phyloP scores from a whole-genome alignment of 106 monocot species.

The Narthecium ossifragum region DNA sequence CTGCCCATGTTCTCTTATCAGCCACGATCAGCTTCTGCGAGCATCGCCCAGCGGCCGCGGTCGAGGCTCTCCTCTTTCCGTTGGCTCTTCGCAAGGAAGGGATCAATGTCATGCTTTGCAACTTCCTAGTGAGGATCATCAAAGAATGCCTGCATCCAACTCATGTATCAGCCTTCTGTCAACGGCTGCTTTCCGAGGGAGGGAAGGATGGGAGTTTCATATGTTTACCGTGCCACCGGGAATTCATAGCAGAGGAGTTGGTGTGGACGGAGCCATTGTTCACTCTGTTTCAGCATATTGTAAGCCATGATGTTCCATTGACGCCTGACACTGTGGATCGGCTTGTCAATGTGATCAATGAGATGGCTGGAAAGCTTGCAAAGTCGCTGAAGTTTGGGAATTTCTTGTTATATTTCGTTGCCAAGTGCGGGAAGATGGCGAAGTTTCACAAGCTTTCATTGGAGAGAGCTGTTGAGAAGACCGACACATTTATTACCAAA shows the following conservation, averaged over 20 bases:
- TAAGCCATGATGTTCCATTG: constrained; percentile 44
- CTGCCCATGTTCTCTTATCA: constrained; percentile 49
- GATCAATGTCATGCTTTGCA: constrained; percentile 46
- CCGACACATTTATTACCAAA: constrained; percentile 71
- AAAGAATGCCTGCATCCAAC: constrained; percentile 69
- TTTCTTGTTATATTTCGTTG: constrained; percentile 66
- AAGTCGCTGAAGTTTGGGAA: constrained; percentile 80
- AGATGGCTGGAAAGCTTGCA: constrained; percentile 24
- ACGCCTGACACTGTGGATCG: constrained; percentile 55
- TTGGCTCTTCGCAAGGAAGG: constrained; percentile 56
- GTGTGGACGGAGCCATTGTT: constrained; percentile 74
- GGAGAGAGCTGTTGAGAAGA: constrained; percentile 50
- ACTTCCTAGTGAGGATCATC: constrained; percentile 47
- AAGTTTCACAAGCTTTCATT: constrained; percentile 31
- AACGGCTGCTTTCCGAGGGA: constrained; percentile 44
- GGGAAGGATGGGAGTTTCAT: constrained; percentile 16
- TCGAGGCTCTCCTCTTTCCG: constrained; percentile 59
- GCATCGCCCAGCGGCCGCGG: constrained; percentile 36
- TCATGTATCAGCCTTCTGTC: constrained; percentile 74
- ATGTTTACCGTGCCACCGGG: constrained; percentile 49
- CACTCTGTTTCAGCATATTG: constrained; percentile 57
- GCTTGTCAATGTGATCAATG: constrained; percentile 36
- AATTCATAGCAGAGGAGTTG: constrained; percentile 34
- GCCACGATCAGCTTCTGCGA: constrained; percentile 57
- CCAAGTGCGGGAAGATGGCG: constrained; percentile 32